Conservation (phyloP, 345 rosid species). For the Linum lewisii region DNA sequence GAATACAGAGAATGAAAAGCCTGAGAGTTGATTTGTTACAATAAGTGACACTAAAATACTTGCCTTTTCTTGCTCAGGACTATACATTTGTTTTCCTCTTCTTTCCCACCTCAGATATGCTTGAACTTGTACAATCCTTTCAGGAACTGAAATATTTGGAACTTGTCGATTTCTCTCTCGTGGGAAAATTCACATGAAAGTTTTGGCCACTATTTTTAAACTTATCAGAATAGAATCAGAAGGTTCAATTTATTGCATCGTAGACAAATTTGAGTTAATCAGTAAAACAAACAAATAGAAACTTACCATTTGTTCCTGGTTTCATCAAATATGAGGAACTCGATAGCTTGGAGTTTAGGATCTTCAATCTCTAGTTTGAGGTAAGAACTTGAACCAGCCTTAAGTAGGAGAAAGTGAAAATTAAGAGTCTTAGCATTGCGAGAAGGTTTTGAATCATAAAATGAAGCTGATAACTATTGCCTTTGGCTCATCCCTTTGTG, state of each 20-base stretch:
- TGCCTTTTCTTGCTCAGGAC: constrained; percentile 70
- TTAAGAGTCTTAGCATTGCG: constrained; percentile 4
- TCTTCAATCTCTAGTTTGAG: constrained; percentile 77
- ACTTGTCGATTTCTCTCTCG: constrained; percentile 25
- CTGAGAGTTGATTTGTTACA: neutral
- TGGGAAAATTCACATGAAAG: constrained; percentile 64
- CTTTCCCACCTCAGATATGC: constrained; percentile 96
- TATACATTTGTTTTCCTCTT: constrained; percentile 82
- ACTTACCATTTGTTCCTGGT: constrained; percentile 74
- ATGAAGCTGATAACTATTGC: constrained; percentile 4
- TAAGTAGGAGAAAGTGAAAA: constrained; percentile 10
- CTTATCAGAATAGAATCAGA: constrained; percentile 31
- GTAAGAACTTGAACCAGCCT: constrained; percentile 61
- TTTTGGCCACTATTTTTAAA: constrained; percentile 76
- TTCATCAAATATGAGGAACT: constrained; percentile 87
- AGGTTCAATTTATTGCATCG: constrained; percentile 3
- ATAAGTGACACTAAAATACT: constrained; percentile 6
- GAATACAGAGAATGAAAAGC: neutral
- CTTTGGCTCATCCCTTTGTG: constrained; percentile 42
- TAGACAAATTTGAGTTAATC: constrained; percentile 4
- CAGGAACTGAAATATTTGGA: constrained; percentile 59
- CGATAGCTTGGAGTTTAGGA: constrained; percentile 62
- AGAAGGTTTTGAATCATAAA: constrained; percentile 4
- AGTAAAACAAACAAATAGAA: constrained; percentile 9
- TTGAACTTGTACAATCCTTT: constrained; percentile 90